These are phyloP conservation scores for Porodaedalea pini DNA, from an alignment of 1,284 basidiomycete species.

Conservation along the genomic window DNA sequence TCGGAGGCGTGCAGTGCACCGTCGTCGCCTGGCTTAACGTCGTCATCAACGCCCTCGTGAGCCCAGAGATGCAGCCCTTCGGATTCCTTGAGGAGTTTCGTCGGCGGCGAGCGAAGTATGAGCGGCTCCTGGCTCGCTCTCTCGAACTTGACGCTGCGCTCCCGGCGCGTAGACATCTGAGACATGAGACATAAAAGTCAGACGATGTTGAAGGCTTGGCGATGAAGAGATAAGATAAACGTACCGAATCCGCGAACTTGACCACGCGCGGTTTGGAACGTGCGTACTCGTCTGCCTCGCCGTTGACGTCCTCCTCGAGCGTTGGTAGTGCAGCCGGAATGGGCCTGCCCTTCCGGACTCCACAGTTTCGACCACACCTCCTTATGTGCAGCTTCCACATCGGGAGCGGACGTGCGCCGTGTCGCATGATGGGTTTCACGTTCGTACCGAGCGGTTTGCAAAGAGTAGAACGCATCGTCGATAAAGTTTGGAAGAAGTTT, in stretches of 20 bases:
- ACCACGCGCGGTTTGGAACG: not conserved
- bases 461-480: not conserved
- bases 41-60: not conserved
- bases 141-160: not conserved
- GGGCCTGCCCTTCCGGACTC: not conserved
- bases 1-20: too few relatives aligned
- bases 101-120: not conserved
- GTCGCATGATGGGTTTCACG: not conserved
- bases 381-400: not conserved
- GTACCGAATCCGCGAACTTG: not conserved
- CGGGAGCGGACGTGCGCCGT: not conserved
- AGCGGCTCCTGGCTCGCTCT: not conserved
- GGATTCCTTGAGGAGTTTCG: not conserved
- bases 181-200: not conserved
- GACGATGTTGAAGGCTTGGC: not conserved
- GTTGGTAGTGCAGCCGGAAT: not conserved
- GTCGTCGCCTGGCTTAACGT: too few relatives aligned
- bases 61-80: not conserved
- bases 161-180: not conserved
- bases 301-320: not conserved
- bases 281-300: not conserved
- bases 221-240: not conserved
- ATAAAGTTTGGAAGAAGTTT: too few relatives aligned
- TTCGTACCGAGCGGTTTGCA: not conserved
- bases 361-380: not conserved